Base-by-base conservation (phyloP, 495 filamentous ascomycete genomes). In the Neurospora discreta region DNA sequence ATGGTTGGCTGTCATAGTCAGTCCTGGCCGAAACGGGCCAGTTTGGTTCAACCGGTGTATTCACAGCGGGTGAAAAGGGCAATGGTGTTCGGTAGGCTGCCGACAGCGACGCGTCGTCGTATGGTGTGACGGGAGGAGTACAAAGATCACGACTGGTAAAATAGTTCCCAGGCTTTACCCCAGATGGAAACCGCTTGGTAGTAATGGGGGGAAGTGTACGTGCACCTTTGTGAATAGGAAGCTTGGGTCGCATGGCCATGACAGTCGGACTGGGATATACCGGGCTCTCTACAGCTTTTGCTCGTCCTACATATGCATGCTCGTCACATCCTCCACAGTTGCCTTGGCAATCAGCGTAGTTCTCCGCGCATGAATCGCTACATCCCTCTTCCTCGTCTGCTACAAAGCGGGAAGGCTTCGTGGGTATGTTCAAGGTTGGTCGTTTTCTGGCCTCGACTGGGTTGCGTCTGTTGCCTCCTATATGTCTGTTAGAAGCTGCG, bases 91-190 rank as follows among this genome's bases (percentile, higher is more conserved):
- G 42, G 69, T n/a, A 38, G 39, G 52, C 42, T 30, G 26, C 69
- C 11, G 69, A 71, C 23, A 58, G 30, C 43, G 41, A 43, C 15
- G 30, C 52, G 5, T 77, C 75, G 44, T 74, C 75, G 42, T 75
- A 69, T 4, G 75, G 70, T 16, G 74, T 75, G 38, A 74, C 68
- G 5, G 75, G 75, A 15, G 75, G 75, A 43, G 75, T 76, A 71
- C 71, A 73, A 41, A 75, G 72, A 43, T 77, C 72, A 40, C 72
- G 70, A 69, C 72, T 73, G 13, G 69, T 71, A 52, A 72, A 73
- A 33, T 75, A 71, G 44, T 73, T 75, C 13, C 75, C 73, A 41
- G 73, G 68, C 7, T 75, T 42, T 43, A 70, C 75, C 10, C 73
- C 73, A 10, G 33, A 20, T 18, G 75, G 74, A 6, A 42, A 70